Conservation (phyloP, 139 green algal species). For the Dunaliella sp. region DNA sequence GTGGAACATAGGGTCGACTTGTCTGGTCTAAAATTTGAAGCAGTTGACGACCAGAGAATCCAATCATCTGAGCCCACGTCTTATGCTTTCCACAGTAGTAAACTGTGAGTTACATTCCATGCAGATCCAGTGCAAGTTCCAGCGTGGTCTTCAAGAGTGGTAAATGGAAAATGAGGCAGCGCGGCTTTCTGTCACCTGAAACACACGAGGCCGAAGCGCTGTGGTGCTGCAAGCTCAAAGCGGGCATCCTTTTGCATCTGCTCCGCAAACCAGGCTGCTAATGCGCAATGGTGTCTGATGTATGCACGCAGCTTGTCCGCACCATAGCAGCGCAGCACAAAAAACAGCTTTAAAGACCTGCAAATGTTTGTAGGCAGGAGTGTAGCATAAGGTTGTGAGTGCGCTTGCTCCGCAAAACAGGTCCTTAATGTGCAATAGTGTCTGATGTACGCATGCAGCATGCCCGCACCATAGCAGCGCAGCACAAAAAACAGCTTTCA, state of each 20-base stretch:
- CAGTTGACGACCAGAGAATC: no score
- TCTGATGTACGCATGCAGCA: conserved; percentile 58
- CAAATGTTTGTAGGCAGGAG: no score
- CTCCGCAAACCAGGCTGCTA: conserved; percentile 54
- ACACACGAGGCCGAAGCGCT: conserved; percentile 67
- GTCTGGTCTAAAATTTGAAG: no score
- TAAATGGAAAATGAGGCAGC: no score
- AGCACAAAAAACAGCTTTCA: conserved; percentile 89
- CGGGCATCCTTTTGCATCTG: conserved; percentile 35
- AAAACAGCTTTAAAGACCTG: conserved; percentile 85
- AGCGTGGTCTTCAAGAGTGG: no score
- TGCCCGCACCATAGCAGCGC: conserved; percentile 69
- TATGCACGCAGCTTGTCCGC: conserved; percentile 52
- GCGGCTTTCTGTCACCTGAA: no score
- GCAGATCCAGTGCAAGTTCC: no score
- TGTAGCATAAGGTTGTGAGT: no score
- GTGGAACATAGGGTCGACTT: no score
- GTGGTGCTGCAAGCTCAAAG: conserved; percentile 57
- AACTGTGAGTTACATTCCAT: not conserved
- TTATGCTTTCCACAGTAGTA: no score
- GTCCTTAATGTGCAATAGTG: conserved; percentile 61
- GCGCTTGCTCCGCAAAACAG: conserved; percentile 43
- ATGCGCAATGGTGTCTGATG: conserved; percentile 62
- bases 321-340: conserved; percentile 83
- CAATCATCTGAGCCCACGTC: no score